phyloP scores from a whole-genome alignment of 1,284 basidiomycete genomes.

The Rhodotorula sp. region DNA sequence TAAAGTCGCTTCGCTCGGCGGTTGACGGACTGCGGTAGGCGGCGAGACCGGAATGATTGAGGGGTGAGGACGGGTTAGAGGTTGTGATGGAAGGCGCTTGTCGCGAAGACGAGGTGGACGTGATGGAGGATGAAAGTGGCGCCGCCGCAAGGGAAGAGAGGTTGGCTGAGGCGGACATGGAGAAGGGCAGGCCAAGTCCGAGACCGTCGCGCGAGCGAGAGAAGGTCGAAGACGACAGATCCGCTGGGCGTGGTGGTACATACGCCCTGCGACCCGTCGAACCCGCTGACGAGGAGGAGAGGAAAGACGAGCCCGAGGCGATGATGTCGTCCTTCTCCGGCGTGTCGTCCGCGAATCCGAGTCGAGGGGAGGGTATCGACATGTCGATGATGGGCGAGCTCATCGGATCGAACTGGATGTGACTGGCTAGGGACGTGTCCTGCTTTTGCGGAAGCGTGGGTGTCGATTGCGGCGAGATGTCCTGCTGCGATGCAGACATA shows the following conservation, averaged over 20 bases:
- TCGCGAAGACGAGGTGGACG: conserved; percentile 2
- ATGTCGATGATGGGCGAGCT: conserved; percentile 22
- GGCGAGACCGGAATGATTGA: not conserved
- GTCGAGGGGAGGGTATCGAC: conserved; percentile 14
- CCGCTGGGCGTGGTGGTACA: not conserved
- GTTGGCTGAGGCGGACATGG: conserved; percentile 35
- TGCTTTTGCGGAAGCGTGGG: not conserved
- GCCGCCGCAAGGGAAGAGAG: conserved; percentile 23
- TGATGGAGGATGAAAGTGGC: not conserved
- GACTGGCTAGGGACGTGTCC: conserved; percentile 1
- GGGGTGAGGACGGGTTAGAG: conserved; percentile 4
- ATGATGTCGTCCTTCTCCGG: conserved; percentile 16
- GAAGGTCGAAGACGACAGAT: conserved; percentile 11
- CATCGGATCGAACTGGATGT: conserved; percentile 7
- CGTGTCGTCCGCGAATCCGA: conserved; percentile 5
- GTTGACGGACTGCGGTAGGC: conserved; percentile 25
- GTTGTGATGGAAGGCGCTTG: not conserved
- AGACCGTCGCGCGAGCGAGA: conserved; percentile 15
- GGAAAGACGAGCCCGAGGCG: conserved; percentile 9
- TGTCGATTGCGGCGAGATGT: not conserved
- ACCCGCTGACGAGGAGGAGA: conserved; percentile 4
- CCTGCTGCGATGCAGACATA: not conserved
- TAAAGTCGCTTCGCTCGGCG: conserved; percentile 53
- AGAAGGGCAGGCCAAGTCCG: conserved; percentile 39
- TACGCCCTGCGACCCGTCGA: not conserved